A percentile compares a stretch with the other conserved stretches of the same genome.
Evolutionary conservation across 306 rosid species (phyloP).

Genomic region (Amphicarpaea edgeworthii): DNA sequence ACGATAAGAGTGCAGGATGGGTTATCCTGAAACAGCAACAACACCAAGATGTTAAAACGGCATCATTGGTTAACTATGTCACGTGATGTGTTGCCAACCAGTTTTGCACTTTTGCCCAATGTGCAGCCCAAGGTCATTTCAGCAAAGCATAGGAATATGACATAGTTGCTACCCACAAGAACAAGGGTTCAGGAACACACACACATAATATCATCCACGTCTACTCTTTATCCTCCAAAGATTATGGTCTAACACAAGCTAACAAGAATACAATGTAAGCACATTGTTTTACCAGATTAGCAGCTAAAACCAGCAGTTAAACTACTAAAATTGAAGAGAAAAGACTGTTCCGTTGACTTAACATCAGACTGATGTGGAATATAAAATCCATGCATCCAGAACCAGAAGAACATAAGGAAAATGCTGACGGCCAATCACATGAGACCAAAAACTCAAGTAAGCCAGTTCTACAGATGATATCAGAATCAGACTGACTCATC

Average conservation of each 20-base stretch:
- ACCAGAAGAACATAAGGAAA: not conserved
- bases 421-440: constrained; percentile 17
- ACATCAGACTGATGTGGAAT: not conserved
- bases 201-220: constrained; percentile 1
- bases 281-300: not conserved
- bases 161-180: not conserved
- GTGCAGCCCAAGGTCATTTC: constrained; percentile 12
- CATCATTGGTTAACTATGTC: not conserved
- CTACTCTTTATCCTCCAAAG: constrained; percentile 4
- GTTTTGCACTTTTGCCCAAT: constrained; percentile 34
- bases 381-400: constrained; percentile 11
- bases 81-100: constrained; percentile 2
- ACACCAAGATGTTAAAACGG: constrained; percentile 32
- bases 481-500: not conserved
- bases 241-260: constrained; percentile 3
- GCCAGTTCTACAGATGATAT: constrained; percentile 24
- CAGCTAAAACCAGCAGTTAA: constrained; percentile 25
- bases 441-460: constrained; percentile 2
- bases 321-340: constrained; percentile 16
- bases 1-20: constrained; percentile 1
- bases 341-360: constrained; percentile 7
- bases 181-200: constrained; percentile 2
- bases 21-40: constrained; percentile 44
- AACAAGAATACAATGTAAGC: not conserved
- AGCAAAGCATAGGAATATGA: constrained; percentile 16